phyloP scores from a whole-genome alignment of 768 basidiomycete genomes.

The Russula earlei region DNA sequence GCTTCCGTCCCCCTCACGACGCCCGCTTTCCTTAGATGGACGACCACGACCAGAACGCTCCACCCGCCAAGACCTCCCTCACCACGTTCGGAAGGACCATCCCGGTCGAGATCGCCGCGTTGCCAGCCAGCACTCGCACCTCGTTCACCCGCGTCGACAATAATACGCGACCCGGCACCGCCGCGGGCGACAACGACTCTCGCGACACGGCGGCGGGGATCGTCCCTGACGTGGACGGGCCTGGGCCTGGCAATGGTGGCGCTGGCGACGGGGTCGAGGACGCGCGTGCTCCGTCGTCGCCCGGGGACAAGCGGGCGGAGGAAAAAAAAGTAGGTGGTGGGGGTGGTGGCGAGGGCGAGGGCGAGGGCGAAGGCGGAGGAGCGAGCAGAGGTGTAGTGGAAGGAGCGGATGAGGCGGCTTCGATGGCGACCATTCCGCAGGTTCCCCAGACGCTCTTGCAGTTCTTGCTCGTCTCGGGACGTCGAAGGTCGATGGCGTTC shows the following conservation, averaged over 20 bases:
- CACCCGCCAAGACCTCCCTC: conserved; percentile 8
- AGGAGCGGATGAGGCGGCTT: no score
- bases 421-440: conserved; percentile 36
- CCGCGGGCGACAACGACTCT: conserved; percentile 10
- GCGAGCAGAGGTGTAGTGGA: no score
- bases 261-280: no score
- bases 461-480: conserved; percentile 64
- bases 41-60: background rate
- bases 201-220: background rate
- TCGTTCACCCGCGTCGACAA: conserved; percentile 43
- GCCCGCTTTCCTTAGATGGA: background rate
- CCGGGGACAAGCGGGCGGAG: background rate
- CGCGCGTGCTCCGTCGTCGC: background rate
- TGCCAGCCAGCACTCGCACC: conserved; percentile 40
- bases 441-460: conserved; percentile 57
- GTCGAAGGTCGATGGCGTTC: conserved; percentile 60
- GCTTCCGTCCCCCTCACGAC: background rate
- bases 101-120: conserved; percentile 20
- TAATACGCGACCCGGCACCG: conserved; percentile 22
- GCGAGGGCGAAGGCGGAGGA: no score
- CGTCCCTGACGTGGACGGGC: no score
- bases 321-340: background rate
- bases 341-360: no score
- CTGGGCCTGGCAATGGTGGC: background rate
- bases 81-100: conserved; percentile 10